Conservation (phyloP, 2,329 filamentous ascomycete species). For the Colletotrichum gloeosporioides region DNA sequence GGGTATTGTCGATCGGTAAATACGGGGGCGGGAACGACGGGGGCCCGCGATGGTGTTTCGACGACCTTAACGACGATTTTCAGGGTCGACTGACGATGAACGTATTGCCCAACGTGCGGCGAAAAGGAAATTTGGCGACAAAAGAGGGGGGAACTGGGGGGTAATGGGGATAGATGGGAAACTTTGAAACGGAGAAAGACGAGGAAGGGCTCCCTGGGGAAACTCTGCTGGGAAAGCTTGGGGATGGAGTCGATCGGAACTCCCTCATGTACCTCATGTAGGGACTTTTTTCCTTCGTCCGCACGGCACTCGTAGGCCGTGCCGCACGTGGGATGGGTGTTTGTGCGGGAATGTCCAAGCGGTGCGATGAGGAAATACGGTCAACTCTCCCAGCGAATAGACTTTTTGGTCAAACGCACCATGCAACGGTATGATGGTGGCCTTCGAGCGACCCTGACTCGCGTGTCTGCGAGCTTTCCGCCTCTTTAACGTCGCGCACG, state of each 20-base stretch:
- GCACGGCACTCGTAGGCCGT: background rate
- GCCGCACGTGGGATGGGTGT: background rate
- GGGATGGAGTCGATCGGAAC: background rate
- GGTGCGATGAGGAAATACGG: background rate
- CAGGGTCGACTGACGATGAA: background rate
- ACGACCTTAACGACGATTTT: background rate
- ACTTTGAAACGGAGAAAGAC: background rate
- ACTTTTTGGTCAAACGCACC: slow-evolving; percentile 12
- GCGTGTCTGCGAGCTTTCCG: background rate
- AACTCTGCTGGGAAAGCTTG: background rate
- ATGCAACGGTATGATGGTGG: slow-evolving; percentile 2
- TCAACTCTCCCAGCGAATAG: background rate
- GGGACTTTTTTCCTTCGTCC: background rate
- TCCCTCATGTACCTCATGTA: background rate
- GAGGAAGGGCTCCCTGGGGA: background rate
- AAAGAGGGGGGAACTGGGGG: background rate
- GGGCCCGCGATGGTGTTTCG: background rate
- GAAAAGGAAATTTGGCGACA: background rate
- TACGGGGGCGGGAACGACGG: background rate
- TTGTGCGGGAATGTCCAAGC: background rate
- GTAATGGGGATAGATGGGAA: background rate
- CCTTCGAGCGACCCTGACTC: background rate
- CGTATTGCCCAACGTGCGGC: background rate
- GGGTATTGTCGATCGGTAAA: background rate
- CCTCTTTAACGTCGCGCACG: background rate